Evolutionary conservation across 352 stramenopile genomes (phyloP).

Genomic region (Peronospora farinosa): DNA sequence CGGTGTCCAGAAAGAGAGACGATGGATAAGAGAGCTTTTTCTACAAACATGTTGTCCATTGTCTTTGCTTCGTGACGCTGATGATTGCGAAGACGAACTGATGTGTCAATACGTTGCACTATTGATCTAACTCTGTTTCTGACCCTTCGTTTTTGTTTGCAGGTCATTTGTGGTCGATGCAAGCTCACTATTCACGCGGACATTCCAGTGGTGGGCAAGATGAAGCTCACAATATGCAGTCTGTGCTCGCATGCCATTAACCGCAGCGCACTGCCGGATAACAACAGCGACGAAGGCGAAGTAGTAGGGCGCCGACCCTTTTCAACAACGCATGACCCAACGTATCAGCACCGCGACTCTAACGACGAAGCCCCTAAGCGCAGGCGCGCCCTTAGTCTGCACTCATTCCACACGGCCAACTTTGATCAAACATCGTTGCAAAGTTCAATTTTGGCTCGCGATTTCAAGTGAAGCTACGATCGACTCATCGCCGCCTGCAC

Average conservation of each 20-base stretch:
- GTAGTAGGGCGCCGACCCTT: slow-evolving; percentile 40
- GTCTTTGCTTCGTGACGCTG: slow-evolving; percentile 3
- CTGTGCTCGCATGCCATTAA: slow-evolving; percentile 74
- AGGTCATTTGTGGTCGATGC: slow-evolving; percentile 66
- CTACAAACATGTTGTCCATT: slow-evolving; percentile 10
- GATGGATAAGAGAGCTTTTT: background rate
- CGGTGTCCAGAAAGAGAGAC: background rate
- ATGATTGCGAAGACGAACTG: background rate
- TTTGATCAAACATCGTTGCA: slow-evolving; percentile 64
- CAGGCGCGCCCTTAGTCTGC: slow-evolving; percentile 53
- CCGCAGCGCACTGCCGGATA: slow-evolving; percentile 45
- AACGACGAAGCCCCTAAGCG: slow-evolving; percentile 27
- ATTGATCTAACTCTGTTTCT: slow-evolving; percentile 2
- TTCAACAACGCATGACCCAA: slow-evolving; percentile 33
- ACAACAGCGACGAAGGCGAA: slow-evolving; percentile 31
- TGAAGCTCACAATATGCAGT: slow-evolving; percentile 84
- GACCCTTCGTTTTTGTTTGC: slow-evolving; percentile 11
- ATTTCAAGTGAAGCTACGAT: slow-evolving; percentile 25
- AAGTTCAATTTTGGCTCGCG: slow-evolving; percentile 37
- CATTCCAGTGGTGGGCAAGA: slow-evolving; percentile 74
- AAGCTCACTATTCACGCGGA: slow-evolving; percentile 74
- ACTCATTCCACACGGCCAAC: slow-evolving; percentile 79
- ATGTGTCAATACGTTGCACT: background rate
- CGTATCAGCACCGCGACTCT: slow-evolving; percentile 26
- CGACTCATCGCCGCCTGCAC: no score